Conservation (phyloP, 2,329 filamentous ascomycete genomes). For the Ascochyta fabae region DNA sequence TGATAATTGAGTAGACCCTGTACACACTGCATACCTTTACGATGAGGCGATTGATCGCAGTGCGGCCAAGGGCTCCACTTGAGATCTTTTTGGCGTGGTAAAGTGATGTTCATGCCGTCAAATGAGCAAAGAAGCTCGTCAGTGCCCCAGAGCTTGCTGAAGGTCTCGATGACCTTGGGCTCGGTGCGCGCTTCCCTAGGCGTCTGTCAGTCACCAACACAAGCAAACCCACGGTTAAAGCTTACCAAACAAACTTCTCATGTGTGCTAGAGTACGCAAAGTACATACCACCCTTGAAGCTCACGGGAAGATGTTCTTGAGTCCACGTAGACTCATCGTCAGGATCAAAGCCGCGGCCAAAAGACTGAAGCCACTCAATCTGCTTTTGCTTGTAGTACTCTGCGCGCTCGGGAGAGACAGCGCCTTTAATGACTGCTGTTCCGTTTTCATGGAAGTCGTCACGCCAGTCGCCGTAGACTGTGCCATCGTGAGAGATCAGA, state of each 20-base stretch:
- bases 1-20: constrained; percentile 56
- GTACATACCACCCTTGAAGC: constrained; percentile 56
- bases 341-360: constrained; percentile 50
- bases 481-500: constrained; percentile 23
- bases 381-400: constrained; percentile 51
- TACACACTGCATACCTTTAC: constrained; percentile 52
- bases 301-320: constrained; percentile 47
- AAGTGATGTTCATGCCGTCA: constrained; percentile 49
- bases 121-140: constrained; percentile 48
- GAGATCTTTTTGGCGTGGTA: constrained; percentile 45
- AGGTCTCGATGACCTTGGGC: constrained; percentile 48
- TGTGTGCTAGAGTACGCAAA: constrained; percentile 47
- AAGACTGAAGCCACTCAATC: constrained; percentile 53
- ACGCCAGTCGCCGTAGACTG: constrained; percentile 44
- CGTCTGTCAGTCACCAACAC: too few species aligned
- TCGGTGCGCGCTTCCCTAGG: constrained; percentile 40
- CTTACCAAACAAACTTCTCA: constrained; percentile 48
- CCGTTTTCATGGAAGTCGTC: constrained; percentile 53
- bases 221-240: too few species aligned
- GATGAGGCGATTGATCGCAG: constrained; percentile 50
- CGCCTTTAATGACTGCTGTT: constrained; percentile 52
- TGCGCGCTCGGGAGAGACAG: constrained; percentile 48
- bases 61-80: constrained; percentile 49
- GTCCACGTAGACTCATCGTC: constrained; percentile 46
- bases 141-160: constrained; percentile 48